Percentiles rank a stretch among this genome's conserved stretches.
phyloP scores from a whole-genome alignment of 352 stramenopile species.

The Phytophthora hybrid region DNA sequence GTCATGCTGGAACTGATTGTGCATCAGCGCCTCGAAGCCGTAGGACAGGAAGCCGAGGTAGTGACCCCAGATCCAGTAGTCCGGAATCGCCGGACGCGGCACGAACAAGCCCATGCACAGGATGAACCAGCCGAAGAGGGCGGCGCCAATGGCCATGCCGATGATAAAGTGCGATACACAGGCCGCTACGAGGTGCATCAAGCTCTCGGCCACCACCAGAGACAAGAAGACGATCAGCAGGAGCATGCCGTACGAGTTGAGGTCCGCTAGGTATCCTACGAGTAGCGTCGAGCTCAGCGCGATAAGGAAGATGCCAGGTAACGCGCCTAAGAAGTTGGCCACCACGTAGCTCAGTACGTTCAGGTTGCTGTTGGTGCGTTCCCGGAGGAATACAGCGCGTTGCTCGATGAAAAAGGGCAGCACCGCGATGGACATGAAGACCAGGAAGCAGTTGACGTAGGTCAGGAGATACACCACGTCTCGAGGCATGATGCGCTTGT shows the following conservation, averaged over 20 bases:
- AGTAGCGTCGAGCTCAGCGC: slow-evolving; percentile 57
- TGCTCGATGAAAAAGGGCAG: slow-evolving; percentile 90
- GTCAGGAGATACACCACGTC: slow-evolving; percentile 78
- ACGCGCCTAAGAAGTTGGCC: slow-evolving; percentile 68
- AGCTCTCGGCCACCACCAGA: slow-evolving; percentile 76
- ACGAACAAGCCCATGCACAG: slow-evolving; percentile 84
- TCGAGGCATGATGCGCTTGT: slow-evolving; percentile 26
- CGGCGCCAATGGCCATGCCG: slow-evolving; percentile 79
- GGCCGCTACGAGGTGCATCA: slow-evolving; percentile 79
- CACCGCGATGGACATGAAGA: slow-evolving; percentile 91
- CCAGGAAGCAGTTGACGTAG: slow-evolving; percentile 89
- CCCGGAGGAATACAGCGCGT: slow-evolving; percentile 83
- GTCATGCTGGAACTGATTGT: slow-evolving; percentile 64
- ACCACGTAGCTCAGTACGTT: slow-evolving; percentile 78
- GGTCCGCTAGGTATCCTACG: slow-evolving; percentile 51
- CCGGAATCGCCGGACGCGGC: slow-evolving; percentile 56
- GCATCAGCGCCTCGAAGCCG: slow-evolving; percentile 81
- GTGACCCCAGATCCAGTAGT: slow-evolving; percentile 82
- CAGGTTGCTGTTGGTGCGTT: slow-evolving; percentile 63
- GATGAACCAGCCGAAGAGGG: slow-evolving; percentile 87
- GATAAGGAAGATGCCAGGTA: slow-evolving; percentile 76
- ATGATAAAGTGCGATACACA: slow-evolving; percentile 86
- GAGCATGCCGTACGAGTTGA: slow-evolving; percentile 70
- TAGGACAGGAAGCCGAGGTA: slow-evolving; percentile 89
- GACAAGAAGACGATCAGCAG: slow-evolving; percentile 75